A percentile compares a stretch with the other conserved stretches of the same genome.
Evolutionary conservation across 257 asterid genomes (phyloP).

Genomic region (Jasminum sambac): DNA sequence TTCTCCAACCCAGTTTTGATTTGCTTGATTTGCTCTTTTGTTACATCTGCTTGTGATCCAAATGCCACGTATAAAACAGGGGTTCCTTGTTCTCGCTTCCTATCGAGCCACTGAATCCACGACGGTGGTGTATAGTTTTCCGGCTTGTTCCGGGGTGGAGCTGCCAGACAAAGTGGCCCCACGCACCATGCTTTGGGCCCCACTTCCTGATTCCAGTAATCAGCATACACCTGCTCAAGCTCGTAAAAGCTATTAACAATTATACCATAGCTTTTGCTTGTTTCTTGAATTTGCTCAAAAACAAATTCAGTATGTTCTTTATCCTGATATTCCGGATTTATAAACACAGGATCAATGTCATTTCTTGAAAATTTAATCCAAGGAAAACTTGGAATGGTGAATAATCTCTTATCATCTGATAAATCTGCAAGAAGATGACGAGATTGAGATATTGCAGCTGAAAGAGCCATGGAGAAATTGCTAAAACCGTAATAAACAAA

Average conservation of each 20-base stretch:
- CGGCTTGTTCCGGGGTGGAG: neutral
- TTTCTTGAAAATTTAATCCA: conserved; percentile 33
- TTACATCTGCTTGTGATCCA: conserved; percentile 46
- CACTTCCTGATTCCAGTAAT: neutral
- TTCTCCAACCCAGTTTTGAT: conserved; percentile 39
- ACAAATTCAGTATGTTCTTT: neutral
- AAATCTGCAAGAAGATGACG: neutral
- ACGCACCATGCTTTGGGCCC: conserved; percentile 26
- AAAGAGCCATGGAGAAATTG: neutral
- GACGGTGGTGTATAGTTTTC: conserved; percentile 4
- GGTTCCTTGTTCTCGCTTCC: conserved; percentile 24
- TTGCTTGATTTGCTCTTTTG: conserved; percentile 34
- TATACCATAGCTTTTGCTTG: conserved; percentile 38
- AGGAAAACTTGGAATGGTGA: conserved; percentile 32
- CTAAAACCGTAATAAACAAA: conserved; percentile 30
- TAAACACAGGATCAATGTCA: conserved; percentile 23
- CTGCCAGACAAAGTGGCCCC: conserved; percentile 39
- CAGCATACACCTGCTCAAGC: conserved; percentile 34
- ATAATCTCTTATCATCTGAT: conserved; percentile 21
- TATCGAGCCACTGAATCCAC: conserved; percentile 44
- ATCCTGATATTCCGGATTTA: conserved; percentile 19
- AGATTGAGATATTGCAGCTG: neutral
- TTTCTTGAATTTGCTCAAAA: neutral
- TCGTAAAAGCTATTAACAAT: conserved; percentile 41
- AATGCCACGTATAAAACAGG: conserved; percentile 46